Evolutionary conservation across 345 rosid species (phyloP).

Genomic region (Triadica sebifera): DNA sequence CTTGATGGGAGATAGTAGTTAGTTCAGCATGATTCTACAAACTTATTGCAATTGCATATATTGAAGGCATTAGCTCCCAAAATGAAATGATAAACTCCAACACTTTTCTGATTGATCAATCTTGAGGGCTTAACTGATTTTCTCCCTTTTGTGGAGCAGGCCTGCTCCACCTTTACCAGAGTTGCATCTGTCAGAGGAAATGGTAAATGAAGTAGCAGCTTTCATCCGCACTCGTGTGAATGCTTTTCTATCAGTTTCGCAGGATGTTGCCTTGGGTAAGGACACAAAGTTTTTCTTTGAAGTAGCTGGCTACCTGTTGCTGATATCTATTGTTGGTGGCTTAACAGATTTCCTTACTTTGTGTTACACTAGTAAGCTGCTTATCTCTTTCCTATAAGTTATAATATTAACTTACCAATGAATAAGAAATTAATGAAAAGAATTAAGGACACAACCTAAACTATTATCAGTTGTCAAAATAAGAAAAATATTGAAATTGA

Average conservation of each 20-base stretch:
- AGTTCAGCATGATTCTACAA: not conserved
- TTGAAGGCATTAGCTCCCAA: not conserved
- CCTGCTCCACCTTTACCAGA: conserved; percentile 89
- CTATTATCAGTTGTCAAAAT: not conserved
- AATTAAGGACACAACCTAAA: too few relatives aligned
- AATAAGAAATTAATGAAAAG: too few relatives aligned
- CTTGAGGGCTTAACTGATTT: not conserved
- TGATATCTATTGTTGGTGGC: conserved; percentile 63
- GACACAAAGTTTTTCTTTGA: conserved; percentile 59
- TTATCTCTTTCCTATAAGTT: not conserved
- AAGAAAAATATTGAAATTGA: not conserved
- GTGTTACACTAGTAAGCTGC: conserved; percentile 64
- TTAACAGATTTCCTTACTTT: conserved; percentile 69
- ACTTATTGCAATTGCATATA: not conserved
- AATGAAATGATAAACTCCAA: not conserved
- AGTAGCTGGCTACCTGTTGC: conserved; percentile 55
- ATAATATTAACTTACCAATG: not conserved
- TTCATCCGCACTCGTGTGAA: conserved; percentile 49
- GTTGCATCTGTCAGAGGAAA: conserved; percentile 68
- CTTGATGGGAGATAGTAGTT: too few relatives aligned
- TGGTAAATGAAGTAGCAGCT: conserved; percentile 48
- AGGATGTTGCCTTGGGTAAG: conserved; percentile 74
- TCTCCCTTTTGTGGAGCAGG: conserved; percentile 38
- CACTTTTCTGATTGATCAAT: not conserved
- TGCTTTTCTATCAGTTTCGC: conserved; percentile 54